Evolutionary conservation across 2,329 filamentous ascomycete species (phyloP).

Genomic region (Aspergillus pseudotamarii): DNA sequence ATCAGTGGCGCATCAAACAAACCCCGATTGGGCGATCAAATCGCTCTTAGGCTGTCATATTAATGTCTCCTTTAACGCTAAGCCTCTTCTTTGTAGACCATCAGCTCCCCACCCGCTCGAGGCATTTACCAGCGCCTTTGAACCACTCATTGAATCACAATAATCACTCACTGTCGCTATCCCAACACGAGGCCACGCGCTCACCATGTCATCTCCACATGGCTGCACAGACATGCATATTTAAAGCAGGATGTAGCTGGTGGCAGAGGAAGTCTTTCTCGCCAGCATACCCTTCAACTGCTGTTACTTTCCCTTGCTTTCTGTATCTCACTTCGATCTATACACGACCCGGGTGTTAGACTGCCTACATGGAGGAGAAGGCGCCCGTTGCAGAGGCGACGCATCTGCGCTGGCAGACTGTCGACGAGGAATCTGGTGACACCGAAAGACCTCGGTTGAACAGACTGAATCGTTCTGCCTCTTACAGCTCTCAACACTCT

Average conservation of each 20-base stretch:
- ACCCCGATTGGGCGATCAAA: neutral
- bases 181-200: neutral
- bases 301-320: neutral
- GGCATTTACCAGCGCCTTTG: neutral
- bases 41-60: neutral
- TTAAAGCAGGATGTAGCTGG: neutral
- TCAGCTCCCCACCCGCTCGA: neutral
- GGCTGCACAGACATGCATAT: neutral
- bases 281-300: too few relatives aligned
- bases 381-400: neutral
- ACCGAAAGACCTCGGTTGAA: neutral
- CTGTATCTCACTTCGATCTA: neutral
- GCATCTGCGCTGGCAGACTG: conserved; percentile 1
- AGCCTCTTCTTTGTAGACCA: neutral
- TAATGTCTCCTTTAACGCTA: neutral
- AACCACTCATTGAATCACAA: neutral
- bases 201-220: neutral
- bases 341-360: neutral
- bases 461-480: conserved; percentile 4
- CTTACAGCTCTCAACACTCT: conserved; percentile 9
- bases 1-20: neutral
- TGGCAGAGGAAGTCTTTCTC: too few relatives aligned
- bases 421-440: conserved; percentile 2
- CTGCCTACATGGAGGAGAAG: neutral
- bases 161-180: neutral